Percentiles rank a stretch among this genome's conserved stretches.
These are phyloP conservation scores for Kockovaella imperatae DNA, from an alignment of 768 basidiomycete species.

Conservation along the genomic window DNA sequence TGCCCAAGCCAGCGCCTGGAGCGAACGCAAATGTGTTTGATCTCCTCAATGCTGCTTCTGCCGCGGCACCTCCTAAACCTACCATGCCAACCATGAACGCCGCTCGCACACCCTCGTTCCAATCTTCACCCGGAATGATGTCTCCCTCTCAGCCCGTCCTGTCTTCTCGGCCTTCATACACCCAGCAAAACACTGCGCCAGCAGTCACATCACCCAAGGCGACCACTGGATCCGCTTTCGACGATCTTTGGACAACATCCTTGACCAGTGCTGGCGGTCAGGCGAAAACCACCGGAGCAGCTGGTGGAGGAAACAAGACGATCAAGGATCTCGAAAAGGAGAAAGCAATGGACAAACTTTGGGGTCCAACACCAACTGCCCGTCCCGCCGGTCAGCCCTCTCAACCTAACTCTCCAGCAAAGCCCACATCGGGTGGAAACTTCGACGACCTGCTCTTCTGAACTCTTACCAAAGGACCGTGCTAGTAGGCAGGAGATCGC, in stretches of 20 bases:
- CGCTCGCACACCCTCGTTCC: slow-evolving; percentile 12
- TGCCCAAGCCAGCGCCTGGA: slow-evolving; percentile 5
- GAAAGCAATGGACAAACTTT: slow-evolving; percentile 70
- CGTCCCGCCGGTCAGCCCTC: neutral
- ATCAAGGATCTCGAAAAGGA: slow-evolving; percentile 86
- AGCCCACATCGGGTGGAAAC: slow-evolving; percentile 4
- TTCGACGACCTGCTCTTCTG: slow-evolving; percentile 30
- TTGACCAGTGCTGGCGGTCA: slow-evolving; percentile 50
- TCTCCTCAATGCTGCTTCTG: slow-evolving; percentile 36
- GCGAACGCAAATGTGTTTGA: slow-evolving; percentile 41
- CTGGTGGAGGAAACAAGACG: slow-evolving; percentile 53
- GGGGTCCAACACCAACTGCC: slow-evolving; percentile 50
- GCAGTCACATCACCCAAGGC: slow-evolving; percentile 5
- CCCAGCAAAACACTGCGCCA: slow-evolving; percentile 21
- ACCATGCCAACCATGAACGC: slow-evolving; percentile 21
- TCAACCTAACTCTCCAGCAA: neutral
- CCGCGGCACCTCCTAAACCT: slow-evolving; percentile 37
- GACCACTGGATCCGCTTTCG: slow-evolving; percentile 54
- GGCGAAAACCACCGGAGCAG: slow-evolving; percentile 18
- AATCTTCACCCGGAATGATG: neutral
- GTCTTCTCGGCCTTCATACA: slow-evolving; percentile 51
- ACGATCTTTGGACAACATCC: slow-evolving; percentile 81
- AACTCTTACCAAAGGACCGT: no score
- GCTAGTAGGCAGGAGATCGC: no score
- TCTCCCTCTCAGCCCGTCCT: neutral